A percentile compares a stretch with the other conserved stretches of the same genome.
phyloP scores from a whole-genome alignment of 345 rosid genomes.

The Durio zibethinus region DNA sequence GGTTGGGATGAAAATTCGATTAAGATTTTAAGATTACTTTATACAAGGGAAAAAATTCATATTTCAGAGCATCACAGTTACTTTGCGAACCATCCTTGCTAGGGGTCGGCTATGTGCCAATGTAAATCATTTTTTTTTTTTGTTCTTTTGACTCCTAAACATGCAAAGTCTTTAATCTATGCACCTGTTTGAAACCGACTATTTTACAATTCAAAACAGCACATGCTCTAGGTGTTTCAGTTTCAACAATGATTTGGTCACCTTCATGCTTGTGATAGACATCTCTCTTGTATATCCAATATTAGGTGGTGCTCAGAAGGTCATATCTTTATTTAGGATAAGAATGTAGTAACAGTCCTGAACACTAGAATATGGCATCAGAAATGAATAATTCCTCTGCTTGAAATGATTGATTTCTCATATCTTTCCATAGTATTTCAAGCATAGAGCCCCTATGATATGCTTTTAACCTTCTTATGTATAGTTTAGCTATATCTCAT shows the following conservation, averaged over 20 bases:
- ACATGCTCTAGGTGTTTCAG: neutral
- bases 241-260: neutral
- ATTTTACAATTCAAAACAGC: too few species aligned
- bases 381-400: neutral
- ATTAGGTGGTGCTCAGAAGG: neutral
- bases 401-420: neutral
- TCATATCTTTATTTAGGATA: neutral
- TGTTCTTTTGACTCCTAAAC: neutral
- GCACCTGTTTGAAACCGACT: too few species aligned
- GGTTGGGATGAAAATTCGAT: neutral
- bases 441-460: neutral
- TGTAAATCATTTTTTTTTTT: neutral
- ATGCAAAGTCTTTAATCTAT: neutral
- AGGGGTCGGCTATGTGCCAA: neutral
- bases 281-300: neutral
- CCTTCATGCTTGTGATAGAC: neutral
- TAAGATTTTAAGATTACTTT: neutral
- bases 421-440: neutral
- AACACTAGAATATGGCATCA: neutral
- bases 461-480: too few species aligned
- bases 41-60: neutral
- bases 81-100: neutral
- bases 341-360: neutral
- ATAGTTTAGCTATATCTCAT: too few species aligned
- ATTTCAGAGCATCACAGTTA: neutral